phyloP scores from a whole-genome alignment of 768 basidiomycete genomes.

The Collybia nuda region DNA sequence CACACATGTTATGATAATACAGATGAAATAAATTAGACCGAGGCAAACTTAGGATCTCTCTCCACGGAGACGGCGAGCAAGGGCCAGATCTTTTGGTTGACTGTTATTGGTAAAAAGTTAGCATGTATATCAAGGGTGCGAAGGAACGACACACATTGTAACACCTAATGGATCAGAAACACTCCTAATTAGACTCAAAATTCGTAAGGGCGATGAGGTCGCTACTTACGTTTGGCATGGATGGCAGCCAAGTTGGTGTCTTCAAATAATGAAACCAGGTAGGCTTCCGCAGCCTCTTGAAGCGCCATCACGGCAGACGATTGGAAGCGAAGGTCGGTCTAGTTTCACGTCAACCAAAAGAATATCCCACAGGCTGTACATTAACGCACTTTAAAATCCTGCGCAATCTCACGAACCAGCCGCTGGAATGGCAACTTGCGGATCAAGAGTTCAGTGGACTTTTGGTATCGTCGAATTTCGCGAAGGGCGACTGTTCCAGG shows the following conservation, averaged over 20 bases:
- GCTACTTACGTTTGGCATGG: constrained; percentile 68
- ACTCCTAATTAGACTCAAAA: background rate
- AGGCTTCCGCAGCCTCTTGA: constrained; percentile 83
- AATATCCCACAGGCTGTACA: background rate
- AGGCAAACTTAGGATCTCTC: constrained; percentile 15
- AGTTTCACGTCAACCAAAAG: background rate
- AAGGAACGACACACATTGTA: constrained; percentile 13
- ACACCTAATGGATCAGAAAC: constrained; percentile 12
- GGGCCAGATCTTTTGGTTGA: constrained; percentile 20
- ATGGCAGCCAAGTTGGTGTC: constrained; percentile 84
- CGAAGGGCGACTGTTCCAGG: constrained; percentile 87
- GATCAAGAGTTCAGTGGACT: constrained; percentile 85
- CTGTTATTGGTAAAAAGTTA: constrained; percentile 9
- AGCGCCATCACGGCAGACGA: constrained; percentile 85
- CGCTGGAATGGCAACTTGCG: constrained; percentile 91
- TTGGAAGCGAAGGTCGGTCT: constrained; percentile 86
- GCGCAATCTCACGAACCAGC: constrained; percentile 86
- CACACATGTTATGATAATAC: constrained; percentile 8
- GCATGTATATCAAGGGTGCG: background rate
- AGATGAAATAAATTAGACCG: constrained; percentile 7
- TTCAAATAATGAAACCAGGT: constrained; percentile 75
- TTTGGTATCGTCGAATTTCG: constrained; percentile 89
- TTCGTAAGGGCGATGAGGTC: no score
- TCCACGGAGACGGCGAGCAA: constrained; percentile 20
- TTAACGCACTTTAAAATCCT: constrained; percentile 76